Conservation (phyloP, 257 asterid genomes). For the Solanum phureja region DNA sequence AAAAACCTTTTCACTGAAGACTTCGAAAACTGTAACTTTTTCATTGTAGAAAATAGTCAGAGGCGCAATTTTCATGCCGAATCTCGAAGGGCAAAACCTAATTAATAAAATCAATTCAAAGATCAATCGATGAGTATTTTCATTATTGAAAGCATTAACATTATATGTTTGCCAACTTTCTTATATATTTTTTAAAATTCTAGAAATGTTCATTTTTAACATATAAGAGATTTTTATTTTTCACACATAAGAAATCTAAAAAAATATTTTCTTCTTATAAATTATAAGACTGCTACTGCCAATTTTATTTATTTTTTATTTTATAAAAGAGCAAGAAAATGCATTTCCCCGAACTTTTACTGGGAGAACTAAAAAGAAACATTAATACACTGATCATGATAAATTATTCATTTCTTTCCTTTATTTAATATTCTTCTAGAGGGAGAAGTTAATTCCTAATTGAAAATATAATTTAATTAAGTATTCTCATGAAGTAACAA, state of each 20-base stretch:
- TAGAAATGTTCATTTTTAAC: no score
- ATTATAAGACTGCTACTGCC: not conserved
- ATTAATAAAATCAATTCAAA: not conserved
- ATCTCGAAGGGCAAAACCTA: not conserved
- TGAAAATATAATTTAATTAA: no score
- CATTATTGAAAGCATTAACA: not conserved
- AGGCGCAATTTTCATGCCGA: not conserved
- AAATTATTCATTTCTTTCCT: no score
- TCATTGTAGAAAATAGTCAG: not conserved
- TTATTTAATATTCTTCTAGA: not conserved
- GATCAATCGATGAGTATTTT: not conserved
- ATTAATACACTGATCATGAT: not conserved
- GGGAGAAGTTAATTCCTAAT: not conserved
- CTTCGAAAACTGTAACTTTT: not conserved
- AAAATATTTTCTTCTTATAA: not conserved
- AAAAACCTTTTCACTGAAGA: not conserved
- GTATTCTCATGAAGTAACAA: not conserved
- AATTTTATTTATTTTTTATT: no score
- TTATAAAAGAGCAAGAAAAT: no score
- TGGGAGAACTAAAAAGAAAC: not conserved
- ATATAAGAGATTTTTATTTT: no score
- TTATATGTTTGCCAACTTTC: not conserved
- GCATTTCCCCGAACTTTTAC: not conserved
- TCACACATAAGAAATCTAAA: not conserved
- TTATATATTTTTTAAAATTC: no score